Conservation (phyloP, 2,329 filamentous ascomycete genomes). For the Alternaria viburni region DNA sequence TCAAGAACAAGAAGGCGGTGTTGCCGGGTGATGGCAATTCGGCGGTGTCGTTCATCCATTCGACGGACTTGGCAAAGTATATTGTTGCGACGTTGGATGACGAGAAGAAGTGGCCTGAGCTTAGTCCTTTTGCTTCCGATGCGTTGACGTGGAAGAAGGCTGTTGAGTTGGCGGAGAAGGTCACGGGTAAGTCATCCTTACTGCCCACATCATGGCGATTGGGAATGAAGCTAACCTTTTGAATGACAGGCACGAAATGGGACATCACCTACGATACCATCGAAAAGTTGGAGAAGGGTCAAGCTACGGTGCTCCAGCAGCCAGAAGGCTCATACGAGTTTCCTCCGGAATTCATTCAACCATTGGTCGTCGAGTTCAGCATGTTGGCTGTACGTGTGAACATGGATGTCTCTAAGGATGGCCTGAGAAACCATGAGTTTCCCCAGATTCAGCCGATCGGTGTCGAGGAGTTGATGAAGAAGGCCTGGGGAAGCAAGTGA, state of each 20-base stretch:
- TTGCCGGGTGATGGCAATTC: conserved; percentile 22
- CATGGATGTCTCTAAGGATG: conserved; percentile 10
- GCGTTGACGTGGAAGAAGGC: conserved; percentile 55
- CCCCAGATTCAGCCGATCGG: conserved; percentile 12
- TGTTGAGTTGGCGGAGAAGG: conserved; percentile 51
- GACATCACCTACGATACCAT: conserved; percentile 15
- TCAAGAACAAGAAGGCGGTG: conserved; percentile 14
- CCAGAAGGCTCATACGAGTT: conserved; percentile 7
- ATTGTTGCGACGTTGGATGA: conserved; percentile 14
- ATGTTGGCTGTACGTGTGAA: conserved; percentile 11
- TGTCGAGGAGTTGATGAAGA: conserved; percentile 12
- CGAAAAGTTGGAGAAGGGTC: conserved; percentile 4
- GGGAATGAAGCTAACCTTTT: background rate
- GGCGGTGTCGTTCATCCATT: conserved; percentile 15
- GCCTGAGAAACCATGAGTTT: conserved; percentile 13
- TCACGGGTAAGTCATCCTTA: conserved; percentile 36
- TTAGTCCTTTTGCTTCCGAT: conserved; percentile 48
- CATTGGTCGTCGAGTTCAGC: conserved; percentile 8
- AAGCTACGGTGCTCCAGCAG: conserved; percentile 16
- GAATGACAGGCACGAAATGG: conserved; percentile 16
- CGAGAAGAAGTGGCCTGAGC: conserved; percentile 43
- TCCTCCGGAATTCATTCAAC: conserved; percentile 1
- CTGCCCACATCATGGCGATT: background rate
- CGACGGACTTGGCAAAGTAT: conserved; percentile 24
- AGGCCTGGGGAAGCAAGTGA: conserved; percentile 13